These are phyloP conservation scores for Entomortierella beljakovae DNA, from an alignment of 192 early-diverging fungal genomes.

Conservation along the genomic window DNA sequence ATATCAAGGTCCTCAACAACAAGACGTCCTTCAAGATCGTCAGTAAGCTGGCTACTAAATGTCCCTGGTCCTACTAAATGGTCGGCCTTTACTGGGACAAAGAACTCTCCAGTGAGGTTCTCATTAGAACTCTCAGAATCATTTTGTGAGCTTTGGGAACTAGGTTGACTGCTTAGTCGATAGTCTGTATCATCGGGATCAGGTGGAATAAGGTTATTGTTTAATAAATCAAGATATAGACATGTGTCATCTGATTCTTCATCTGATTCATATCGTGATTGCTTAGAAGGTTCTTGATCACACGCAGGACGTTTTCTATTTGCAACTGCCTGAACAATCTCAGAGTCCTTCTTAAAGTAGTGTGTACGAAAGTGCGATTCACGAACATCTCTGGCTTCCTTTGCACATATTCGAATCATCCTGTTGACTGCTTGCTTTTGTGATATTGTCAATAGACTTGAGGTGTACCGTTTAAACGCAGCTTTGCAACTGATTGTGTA, in stretches of 20 bases:
- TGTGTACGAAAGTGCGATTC: background rate
- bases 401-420: background rate
- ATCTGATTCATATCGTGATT: no score
- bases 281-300: no score
- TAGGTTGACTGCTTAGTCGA: background rate
- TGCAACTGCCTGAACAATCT: background rate
- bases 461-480: background rate
- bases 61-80: background rate
- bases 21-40: conserved; percentile 2
- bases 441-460: background rate
- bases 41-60: background rate
- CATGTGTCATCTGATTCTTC: no score
- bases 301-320: background rate
- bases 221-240: no score
- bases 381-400: background rate
- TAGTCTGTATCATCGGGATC: background rate
- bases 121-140: background rate
- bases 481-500: background rate
- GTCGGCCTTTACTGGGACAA: background rate
- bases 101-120: conserved; percentile 2
- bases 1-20: background rate
- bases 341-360: background rate
- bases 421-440: background rate
- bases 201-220: background rate
- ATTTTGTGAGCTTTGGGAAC: background rate